Evolutionary conservation across 345 rosid genomes (phyloP), one percentile per base, ranked within the genome.

Genomic region (Capsella bursapastoris): DNA sequence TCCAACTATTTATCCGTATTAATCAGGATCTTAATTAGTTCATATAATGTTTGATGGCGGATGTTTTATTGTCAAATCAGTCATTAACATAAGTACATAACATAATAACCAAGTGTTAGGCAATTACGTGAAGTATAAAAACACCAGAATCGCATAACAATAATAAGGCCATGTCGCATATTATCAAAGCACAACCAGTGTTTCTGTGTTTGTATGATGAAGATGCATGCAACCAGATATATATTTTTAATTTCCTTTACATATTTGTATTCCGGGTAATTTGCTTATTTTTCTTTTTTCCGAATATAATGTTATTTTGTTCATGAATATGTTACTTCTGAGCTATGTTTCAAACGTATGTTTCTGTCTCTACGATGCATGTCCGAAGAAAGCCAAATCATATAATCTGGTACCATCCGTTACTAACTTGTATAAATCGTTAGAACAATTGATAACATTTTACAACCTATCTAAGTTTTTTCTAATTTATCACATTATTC

Each of bases 121-220:
- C n/a, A 43, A 43, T 35, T 37, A 37, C 57, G 16, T 65, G 57
- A 48, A 34, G 57, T 65, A 16, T 49, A 9, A 27, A 68, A 10
- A 32, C 10, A 55, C 28, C 49, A 13, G 11, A 51, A 71, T 60
- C 31, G 31, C 59, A 71, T 34, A 6, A 34, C 28, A n/a, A 12
- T 59, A 58, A 32, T 47, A 11, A 53, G 29, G 18, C 28, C 60
- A 49, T 27, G 38, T 50, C 14, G 62, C 32, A 38, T 22, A 22
- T 22, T 22, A 22, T 22, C 25, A 22, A 22, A 22, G 25, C 25
- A 22, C 25, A 22, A 22, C 25, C 2, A 22, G 25, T 22, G 25
- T 22, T 22, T 22, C 25, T 22, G 25, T 22, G 25, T 22, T 22
- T 22, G 2, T 22, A 22, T 22, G 22, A 22, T 22, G 22, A 22